Evolutionary conservation across 2,329 filamentous ascomycete species (phyloP).

Genomic region (Tolypocladium amazonense): DNA sequence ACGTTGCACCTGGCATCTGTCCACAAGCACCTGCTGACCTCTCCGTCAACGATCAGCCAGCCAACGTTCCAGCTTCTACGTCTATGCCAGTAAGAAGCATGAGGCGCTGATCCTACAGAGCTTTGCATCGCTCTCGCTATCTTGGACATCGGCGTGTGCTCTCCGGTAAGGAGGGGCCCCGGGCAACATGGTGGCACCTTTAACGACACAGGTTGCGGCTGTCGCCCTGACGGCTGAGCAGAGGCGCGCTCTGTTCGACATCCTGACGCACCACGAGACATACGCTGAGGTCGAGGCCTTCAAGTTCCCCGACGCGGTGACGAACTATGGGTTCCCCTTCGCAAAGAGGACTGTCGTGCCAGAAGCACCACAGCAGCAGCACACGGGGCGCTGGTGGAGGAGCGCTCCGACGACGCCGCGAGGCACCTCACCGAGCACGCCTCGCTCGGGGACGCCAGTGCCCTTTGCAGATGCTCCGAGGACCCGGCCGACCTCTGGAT

Average conservation of each 20-base stretch:
- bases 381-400: not conserved
- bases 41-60: not conserved
- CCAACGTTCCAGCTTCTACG: not conserved
- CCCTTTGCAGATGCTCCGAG: conserved; percentile 1
- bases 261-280: conserved; percentile 48
- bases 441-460: conserved; percentile 14
- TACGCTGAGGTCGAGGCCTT: conserved; percentile 63
- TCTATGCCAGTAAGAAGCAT: not conserved
- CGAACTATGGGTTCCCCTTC: conserved; percentile 63
- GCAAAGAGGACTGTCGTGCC: conserved; percentile 7
- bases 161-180: not conserved
- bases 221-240: conserved; percentile 25
- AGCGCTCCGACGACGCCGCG: conserved; percentile 10
- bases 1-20: not conserved
- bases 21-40: not conserved
- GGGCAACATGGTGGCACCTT: not conserved
- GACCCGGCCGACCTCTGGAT: not conserved
- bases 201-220: not conserved
- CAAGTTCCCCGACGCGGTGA: conserved; percentile 53
- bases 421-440: conserved; percentile 14
- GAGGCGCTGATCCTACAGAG: not conserved
- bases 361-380: not conserved
- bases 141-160: not conserved
- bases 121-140: not conserved
- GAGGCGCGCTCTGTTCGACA: conserved; percentile 44